A percentile compares a stretch with the other conserved stretches of the same genome.
Conservation (phyloP, 441 rosid genomes). For the Populus trichocarpa region DNA sequence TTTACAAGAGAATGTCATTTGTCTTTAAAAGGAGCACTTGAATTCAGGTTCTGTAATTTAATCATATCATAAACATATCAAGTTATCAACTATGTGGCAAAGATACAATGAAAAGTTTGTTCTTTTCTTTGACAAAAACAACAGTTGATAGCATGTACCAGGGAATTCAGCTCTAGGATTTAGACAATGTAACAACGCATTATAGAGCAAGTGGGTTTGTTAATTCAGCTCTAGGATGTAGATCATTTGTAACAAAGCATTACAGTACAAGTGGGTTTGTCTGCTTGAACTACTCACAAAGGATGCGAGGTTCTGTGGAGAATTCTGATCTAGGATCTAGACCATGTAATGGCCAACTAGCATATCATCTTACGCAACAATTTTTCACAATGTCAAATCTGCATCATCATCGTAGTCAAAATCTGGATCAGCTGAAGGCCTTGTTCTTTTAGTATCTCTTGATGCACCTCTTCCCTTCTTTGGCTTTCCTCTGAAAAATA, state of each 20-base stretch:
- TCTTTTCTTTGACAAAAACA: not conserved
- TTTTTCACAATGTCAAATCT: conserved; percentile 16
- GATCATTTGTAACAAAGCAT: not conserved
- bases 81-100: not conserved
- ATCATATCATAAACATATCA: not conserved
- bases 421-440: conserved; percentile 16
- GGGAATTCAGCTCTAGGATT: not conserved
- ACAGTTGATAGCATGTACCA: not conserved
- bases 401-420: conserved; percentile 29
- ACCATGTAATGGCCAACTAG: not conserved
- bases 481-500: conserved; percentile 28
- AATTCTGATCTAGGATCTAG: not conserved
- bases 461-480: conserved; percentile 25
- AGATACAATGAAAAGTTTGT: not conserved
- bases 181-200: not conserved
- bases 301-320: not conserved
- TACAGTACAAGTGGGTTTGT: not conserved
- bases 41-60: not conserved
- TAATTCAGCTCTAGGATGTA: not conserved
- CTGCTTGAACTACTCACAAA: not conserved
- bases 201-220: not conserved
- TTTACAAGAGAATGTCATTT: not conserved
- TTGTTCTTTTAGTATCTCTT: conserved; percentile 20
- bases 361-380: not conserved
- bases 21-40: not conserved